Conservation (phyloP, 352 stramenopile genomes). For the Chrysophaeum taylorii region DNA sequence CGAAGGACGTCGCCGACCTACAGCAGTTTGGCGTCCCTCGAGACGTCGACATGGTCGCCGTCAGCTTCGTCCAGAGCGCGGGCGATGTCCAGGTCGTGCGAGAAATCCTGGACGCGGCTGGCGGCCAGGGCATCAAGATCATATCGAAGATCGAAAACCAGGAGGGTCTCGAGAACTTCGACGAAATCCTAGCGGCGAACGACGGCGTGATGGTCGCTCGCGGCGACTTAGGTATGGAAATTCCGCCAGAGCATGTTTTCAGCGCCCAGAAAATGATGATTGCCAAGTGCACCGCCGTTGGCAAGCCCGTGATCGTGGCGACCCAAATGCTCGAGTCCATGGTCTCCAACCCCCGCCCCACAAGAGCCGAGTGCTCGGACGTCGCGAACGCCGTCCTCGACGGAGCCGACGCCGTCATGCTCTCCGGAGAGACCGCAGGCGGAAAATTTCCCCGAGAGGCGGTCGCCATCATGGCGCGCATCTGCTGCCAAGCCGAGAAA, state of each 20-base stretch:
- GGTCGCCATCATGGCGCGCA: constrained; percentile 61
- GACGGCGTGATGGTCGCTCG: constrained; percentile 95
- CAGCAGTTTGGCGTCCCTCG: constrained; percentile 68
- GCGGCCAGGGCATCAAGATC: constrained; percentile 78
- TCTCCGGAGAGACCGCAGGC: constrained; percentile 86
- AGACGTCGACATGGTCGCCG: constrained; percentile 89
- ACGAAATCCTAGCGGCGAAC: constrained; percentile 61
- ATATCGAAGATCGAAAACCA: constrained; percentile 93
- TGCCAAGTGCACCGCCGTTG: constrained; percentile 73
- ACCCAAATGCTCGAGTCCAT: constrained; percentile 93
- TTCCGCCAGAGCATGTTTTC: constrained; percentile 93
- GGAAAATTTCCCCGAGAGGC: constrained; percentile 78
- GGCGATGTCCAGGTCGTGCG: constrained; percentile 78
- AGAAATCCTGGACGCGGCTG: constrained; percentile 59
- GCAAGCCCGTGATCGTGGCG: constrained; percentile 87
- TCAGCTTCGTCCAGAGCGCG: constrained; percentile 88
- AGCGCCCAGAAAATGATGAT: constrained; percentile 98
- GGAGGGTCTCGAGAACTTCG: constrained; percentile 77
- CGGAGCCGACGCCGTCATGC: constrained; percentile 85
- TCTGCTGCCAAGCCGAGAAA: constrained; percentile 21
- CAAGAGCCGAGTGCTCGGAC: constrained; percentile 84
- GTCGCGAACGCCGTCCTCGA: constrained; percentile 89
- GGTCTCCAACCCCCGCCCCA: constrained; percentile 81
- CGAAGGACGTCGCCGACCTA: constrained; percentile 72
- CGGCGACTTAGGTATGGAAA: constrained; percentile 95